These are phyloP conservation scores for Boletus edulis DNA, from an alignment of 768 basidiomycete genomes.

Conservation along the genomic window DNA sequence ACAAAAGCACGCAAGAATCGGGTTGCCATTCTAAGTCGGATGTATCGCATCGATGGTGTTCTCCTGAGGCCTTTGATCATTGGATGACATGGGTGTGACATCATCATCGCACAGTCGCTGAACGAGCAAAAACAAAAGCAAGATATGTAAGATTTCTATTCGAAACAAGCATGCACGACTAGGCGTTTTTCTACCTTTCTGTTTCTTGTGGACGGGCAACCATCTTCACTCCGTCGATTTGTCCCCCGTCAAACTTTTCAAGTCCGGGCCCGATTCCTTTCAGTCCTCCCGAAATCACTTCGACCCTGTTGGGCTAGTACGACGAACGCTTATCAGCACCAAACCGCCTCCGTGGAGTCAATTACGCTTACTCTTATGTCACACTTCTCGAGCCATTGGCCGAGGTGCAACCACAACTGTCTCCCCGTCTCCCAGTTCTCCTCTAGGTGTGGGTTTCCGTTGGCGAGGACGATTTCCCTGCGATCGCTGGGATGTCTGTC, in stretches of 20 bases:
- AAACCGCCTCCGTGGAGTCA: background rate
- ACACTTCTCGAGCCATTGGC: conserved; percentile 30
- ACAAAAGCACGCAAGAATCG: conserved; percentile 31
- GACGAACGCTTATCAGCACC: background rate
- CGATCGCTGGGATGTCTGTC: conserved; percentile 25
- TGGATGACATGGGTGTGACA: conserved; percentile 16
- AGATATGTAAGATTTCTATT: conserved; percentile 25
- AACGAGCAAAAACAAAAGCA: conserved; percentile 16
- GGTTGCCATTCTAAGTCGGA: conserved; percentile 30
- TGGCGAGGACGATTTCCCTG: conserved; percentile 30
- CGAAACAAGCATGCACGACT: conserved; percentile 15
- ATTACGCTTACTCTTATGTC: conserved; percentile 28
- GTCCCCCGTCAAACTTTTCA: conserved; percentile 37
- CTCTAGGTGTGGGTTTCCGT: conserved; percentile 32
- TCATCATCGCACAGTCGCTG: conserved; percentile 23
- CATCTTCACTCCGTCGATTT: conserved; percentile 46
- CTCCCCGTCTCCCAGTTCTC: conserved; percentile 35
- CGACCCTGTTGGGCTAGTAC: conserved; percentile 41
- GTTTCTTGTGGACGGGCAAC: conserved; percentile 45
- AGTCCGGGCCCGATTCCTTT: conserved; percentile 42
- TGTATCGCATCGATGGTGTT: conserved; percentile 31
- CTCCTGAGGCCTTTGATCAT: conserved; percentile 26
- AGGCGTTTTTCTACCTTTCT: conserved; percentile 30
- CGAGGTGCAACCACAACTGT: conserved; percentile 29
- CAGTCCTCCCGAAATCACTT: conserved; percentile 42